Conservation (phyloP, 2,329 filamentous ascomycete genomes). For the Xylariaceae sp. region DNA sequence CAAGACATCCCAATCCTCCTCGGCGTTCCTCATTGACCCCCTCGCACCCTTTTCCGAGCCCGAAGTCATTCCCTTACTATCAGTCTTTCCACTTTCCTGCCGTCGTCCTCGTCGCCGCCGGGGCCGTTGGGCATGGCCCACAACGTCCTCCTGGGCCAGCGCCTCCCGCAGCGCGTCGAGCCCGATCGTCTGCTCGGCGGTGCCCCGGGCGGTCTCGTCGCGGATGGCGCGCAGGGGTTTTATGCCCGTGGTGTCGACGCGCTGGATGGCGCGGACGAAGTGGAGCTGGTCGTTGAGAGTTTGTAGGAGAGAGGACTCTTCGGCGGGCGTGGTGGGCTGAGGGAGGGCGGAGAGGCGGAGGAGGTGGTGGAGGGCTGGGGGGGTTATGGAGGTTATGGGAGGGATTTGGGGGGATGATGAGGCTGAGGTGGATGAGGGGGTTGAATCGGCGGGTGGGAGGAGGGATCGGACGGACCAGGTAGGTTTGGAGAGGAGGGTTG, state of each 20-base stretch:
- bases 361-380: conserved; percentile 72
- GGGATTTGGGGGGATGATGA: conserved; percentile 5
- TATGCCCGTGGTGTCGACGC: conserved; percentile 68
- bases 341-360: conserved; percentile 87
- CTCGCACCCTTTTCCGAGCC: background rate
- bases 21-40: conserved; percentile 1
- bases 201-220: conserved; percentile 64
- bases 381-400: conserved; percentile 43
- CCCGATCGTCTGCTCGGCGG: conserved; percentile 54
- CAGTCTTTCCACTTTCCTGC: background rate
- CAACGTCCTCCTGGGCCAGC: conserved; percentile 55
- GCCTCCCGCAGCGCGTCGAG: conserved; percentile 52
- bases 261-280: conserved; percentile 84
- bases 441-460: conserved; percentile 41
- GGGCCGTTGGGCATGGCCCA: conserved; percentile 46
- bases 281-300: conserved; percentile 79
- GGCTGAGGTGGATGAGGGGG: conserved; percentile 21
- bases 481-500: conserved; percentile 61
- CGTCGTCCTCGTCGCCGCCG: conserved; percentile 13
- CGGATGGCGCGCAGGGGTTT: conserved; percentile 73
- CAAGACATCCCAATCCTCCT: conserved; percentile 67
- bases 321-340: conserved; percentile 54
- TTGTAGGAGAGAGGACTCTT: conserved; percentile 67
- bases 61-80: conserved; percentile 2
- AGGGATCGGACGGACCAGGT: conserved; percentile 82